phyloP scores from a whole-genome alignment of 257 asterid species.

The Knoxia roxburghii region DNA sequence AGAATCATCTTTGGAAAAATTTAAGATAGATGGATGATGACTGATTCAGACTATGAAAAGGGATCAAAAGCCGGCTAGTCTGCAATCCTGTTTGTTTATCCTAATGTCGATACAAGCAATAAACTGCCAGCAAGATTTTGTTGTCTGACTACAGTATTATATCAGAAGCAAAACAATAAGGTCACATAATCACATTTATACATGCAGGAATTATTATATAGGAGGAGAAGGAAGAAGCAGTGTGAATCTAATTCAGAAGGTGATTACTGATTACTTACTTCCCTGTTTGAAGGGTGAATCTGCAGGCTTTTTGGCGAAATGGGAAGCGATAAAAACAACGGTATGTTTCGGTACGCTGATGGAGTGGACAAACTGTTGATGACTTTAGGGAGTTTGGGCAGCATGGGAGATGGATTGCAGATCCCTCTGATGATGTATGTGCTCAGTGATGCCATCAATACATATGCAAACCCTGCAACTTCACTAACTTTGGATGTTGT shows the following conservation, averaged over 20 bases:
- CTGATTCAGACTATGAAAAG: slow-evolving; percentile 15
- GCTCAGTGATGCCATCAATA: slow-evolving; percentile 64
- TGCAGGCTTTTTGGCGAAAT: slow-evolving; percentile 7
- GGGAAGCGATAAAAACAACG: slow-evolving; percentile 35
- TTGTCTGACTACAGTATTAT: neutral
- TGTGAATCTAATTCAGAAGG: slow-evolving; percentile 10
- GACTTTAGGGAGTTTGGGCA: slow-evolving; percentile 66
- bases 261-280: no score
- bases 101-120: slow-evolving; percentile 20
- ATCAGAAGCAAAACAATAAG: no score
- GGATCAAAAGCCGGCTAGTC: slow-evolving; percentile 42
- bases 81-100: slow-evolving; percentile 11
- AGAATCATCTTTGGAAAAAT: neutral
- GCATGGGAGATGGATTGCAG: slow-evolving; percentile 92
- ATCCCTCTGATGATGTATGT: slow-evolving; percentile 76
- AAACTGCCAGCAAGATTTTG: neutral
- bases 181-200: no score
- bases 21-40: neutral
- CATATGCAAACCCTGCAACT: slow-evolving; percentile 37
- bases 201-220: no score
- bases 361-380: slow-evolving; percentile 54
- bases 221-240: no score
- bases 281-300: slow-evolving; percentile 21
- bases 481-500: slow-evolving; percentile 33
- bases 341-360: slow-evolving; percentile 76